These are phyloP conservation scores for Escallonia herrerae DNA, from an alignment of 129 eudicot genomes.

Conservation along the genomic window DNA sequence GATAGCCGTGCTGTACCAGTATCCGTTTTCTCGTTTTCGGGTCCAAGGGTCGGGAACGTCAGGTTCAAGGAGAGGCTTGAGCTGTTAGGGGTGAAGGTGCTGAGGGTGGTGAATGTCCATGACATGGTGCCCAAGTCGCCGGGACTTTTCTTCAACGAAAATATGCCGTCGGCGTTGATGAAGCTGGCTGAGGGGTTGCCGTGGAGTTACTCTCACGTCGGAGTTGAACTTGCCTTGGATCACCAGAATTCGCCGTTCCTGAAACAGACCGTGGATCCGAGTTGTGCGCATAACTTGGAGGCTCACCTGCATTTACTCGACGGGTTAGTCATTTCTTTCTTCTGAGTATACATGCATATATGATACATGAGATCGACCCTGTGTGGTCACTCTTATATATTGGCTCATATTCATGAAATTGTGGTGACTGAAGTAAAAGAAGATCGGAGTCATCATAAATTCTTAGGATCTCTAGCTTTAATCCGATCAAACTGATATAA, in stretches of 20 bases:
- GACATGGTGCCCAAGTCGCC: constrained; percentile 46
- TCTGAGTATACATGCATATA: neutral
- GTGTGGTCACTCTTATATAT: neutral
- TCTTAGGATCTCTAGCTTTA: too few species aligned
- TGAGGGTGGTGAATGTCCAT: constrained; percentile 43
- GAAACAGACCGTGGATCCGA: constrained; percentile 21
- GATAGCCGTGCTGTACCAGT: constrained; percentile 28
- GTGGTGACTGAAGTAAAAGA: too few species aligned
- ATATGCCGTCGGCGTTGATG: constrained; percentile 20
- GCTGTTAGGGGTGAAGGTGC: constrained; percentile 39
- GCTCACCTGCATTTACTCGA: constrained; percentile 52
- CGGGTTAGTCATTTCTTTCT: constrained; percentile 32
- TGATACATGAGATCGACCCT: neutral
- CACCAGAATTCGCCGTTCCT: constrained; percentile 49
- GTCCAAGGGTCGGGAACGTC: constrained; percentile 53
- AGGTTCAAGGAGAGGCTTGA: constrained; percentile 37
- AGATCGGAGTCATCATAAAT: too few species aligned
- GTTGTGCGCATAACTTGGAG: constrained; percentile 52
- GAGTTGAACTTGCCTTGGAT: constrained; percentile 50
- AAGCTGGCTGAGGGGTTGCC: constrained; percentile 29
- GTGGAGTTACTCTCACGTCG: constrained; percentile 55
- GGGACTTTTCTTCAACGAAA: constrained; percentile 37
- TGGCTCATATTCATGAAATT: too few species aligned
- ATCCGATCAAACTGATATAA: too few species aligned
- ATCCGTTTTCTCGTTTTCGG: constrained; percentile 39